Conservation (phyloP, 352 stramenopile species). For the Globisporangium nunn region DNA sequence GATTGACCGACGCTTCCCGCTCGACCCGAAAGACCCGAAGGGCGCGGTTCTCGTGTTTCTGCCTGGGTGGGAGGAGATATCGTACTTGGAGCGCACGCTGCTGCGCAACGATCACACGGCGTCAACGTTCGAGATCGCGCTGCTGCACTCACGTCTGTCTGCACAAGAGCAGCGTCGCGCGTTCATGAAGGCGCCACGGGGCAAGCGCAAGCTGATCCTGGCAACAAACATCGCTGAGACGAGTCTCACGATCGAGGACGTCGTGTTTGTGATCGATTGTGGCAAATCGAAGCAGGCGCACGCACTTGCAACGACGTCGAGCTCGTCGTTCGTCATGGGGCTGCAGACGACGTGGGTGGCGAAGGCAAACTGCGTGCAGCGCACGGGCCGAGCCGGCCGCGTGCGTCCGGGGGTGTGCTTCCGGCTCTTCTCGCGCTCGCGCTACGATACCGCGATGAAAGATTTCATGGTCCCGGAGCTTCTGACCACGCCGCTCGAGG, state of each 20-base stretch:
- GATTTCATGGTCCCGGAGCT: slow-evolving; percentile 73
- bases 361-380: slow-evolving; percentile 85
- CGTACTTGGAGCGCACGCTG: slow-evolving; percentile 58
- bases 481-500: slow-evolving; percentile 62
- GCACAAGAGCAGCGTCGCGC: slow-evolving; percentile 61
- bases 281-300: slow-evolving; percentile 81
- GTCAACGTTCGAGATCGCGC: slow-evolving; percentile 54
- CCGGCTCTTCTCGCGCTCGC: slow-evolving; percentile 56
- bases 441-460: slow-evolving; percentile 65
- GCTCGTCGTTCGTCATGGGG: slow-evolving; percentile 86
- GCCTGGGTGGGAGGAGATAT: slow-evolving; percentile 81
- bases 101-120: slow-evolving; percentile 42
- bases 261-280: slow-evolving; percentile 88
- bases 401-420: slow-evolving; percentile 93
- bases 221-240: slow-evolving; percentile 96
- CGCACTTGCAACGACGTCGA: slow-evolving; percentile 46
- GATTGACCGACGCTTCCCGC: slow-evolving; percentile 50
- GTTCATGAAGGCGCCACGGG: slow-evolving; percentile 50
- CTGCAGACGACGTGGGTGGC: slow-evolving; percentile 83
- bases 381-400: slow-evolving; percentile 89
- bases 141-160: slow-evolving; percentile 70
- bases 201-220: slow-evolving; percentile 80
- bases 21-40: slow-evolving; percentile 32
- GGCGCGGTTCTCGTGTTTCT: slow-evolving; percentile 81
- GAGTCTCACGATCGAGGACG: slow-evolving; percentile 94